These are phyloP conservation scores for Aspergillus aculeatinus DNA, from an alignment of 2,329 filamentous ascomycete species.

Conservation along the genomic window DNA sequence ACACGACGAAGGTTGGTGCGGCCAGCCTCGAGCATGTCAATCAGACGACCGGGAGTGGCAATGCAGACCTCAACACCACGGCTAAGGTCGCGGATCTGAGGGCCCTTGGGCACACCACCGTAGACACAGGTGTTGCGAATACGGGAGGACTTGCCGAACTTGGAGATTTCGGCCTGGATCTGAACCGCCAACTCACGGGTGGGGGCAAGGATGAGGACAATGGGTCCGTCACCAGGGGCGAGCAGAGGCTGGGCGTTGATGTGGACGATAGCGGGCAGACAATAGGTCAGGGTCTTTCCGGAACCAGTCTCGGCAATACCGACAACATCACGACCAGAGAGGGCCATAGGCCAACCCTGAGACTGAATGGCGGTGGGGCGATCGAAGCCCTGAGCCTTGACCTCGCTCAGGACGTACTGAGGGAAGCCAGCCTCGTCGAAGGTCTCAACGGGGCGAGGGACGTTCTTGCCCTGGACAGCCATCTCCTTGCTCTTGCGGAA, in stretches of 20 bases:
- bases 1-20: constrained; percentile 98
- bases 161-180: constrained; percentile 97
- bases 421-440: constrained; percentile 99
- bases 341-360: constrained; percentile 98
- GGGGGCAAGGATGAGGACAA: constrained; percentile 91
- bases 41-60: constrained; percentile 93
- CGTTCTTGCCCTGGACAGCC: constrained; percentile 72
- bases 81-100: constrained; percentile 91
- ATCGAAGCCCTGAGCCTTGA: constrained; percentile 95
- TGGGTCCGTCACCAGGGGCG: constrained; percentile 90
- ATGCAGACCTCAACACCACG: constrained; percentile 98
- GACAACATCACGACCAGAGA: constrained; percentile 95
- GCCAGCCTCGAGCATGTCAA: constrained; percentile 96
- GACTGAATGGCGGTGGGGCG: constrained; percentile 95
- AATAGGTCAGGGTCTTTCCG: constrained; percentile 98
- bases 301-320: constrained; percentile 99
- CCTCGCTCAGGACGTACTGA: constrained; percentile 94
- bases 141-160: constrained; percentile 95
- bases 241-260: constrained; percentile 98
- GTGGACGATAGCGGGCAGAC: constrained; percentile 95
- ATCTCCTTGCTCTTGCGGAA: constrained; percentile 88
- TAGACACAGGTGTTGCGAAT: constrained; percentile 99
- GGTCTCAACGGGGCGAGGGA: constrained; percentile 91
- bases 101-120: constrained; percentile 96
- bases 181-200: constrained; percentile 98